phyloP scores from a whole-genome alignment of 2,329 filamentous ascomycete genomes.

The Epichloe amarillans region DNA sequence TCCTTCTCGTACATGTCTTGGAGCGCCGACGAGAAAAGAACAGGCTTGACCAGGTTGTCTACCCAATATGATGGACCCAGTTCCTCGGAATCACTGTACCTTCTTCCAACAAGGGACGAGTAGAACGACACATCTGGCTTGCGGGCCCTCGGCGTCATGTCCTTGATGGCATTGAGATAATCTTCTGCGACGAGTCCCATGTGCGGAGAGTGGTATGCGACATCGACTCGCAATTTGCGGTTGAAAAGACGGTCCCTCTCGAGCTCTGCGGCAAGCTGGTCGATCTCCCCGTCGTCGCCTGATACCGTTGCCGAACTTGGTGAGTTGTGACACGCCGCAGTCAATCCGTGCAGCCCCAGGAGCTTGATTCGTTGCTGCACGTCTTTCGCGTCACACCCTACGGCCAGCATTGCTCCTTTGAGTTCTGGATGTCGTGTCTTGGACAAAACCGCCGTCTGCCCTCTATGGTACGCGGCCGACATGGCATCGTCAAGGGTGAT shows the following conservation, averaged over 20 bases:
- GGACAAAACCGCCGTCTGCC: constrained; percentile 12
- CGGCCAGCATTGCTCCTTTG: constrained; percentile 41
- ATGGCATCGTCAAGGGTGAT: constrained; percentile 32
- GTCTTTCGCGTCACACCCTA: constrained; percentile 31
- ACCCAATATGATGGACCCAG: constrained; percentile 32
- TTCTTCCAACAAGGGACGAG: constrained; percentile 30
- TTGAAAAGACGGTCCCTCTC: constrained; percentile 32
- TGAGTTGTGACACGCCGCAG: constrained; percentile 35
- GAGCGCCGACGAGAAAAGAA: constrained; percentile 27
- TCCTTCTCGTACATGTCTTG: constrained; percentile 17
- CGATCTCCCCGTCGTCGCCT: constrained; percentile 31
- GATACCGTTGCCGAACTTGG: constrained; percentile 37
- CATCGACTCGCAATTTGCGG: constrained; percentile 33
- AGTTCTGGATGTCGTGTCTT: constrained; percentile 9
- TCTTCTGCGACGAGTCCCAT: constrained; percentile 37
- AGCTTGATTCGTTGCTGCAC: constrained; percentile 24
- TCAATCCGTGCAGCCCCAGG: constrained; percentile 11
- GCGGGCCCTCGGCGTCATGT: constrained; percentile 7
- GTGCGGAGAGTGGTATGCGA: constrained; percentile 41
- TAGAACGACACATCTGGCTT: constrained; percentile 26
- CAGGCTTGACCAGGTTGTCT: constrained; percentile 27
- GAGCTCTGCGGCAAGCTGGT: constrained; percentile 23
- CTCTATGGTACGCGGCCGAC: constrained; percentile 35
- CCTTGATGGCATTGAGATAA: constrained; percentile 25
- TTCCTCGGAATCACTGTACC: constrained; percentile 18